phyloP scores from a whole-genome alignment of 257 asterid genomes.

The Paraleonurus japonicus region DNA sequence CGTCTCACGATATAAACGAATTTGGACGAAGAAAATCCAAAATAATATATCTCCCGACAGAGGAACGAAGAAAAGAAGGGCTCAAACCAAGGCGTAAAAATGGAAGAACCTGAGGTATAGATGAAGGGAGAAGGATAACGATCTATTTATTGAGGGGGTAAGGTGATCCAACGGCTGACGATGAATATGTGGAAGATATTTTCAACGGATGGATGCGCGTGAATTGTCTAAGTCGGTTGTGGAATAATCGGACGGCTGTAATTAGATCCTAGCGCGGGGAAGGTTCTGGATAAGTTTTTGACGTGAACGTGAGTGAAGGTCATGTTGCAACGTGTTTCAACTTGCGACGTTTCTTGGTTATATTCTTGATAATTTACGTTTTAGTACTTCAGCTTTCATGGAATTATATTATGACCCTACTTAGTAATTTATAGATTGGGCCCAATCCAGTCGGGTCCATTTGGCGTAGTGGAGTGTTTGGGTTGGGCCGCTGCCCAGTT shows the following conservation, averaged over 20 bases:
- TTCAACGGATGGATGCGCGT: constrained; percentile 34
- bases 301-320: constrained; percentile 21
- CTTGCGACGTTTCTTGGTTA: constrained; percentile 17
- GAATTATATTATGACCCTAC: neutral
- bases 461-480: neutral
- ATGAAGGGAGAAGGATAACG: neutral
- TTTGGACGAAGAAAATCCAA: neutral
- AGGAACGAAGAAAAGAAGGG: too few relatives aligned
- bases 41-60: neutral
- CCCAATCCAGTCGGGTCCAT: neutral
- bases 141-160: constrained; percentile 35
- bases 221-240: constrained; percentile 19
- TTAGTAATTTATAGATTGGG: neutral
- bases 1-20: constrained; percentile 29
- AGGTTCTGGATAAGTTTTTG: constrained; percentile 33
- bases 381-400: constrained; percentile 8
- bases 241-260: constrained; percentile 42
- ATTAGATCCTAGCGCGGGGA: constrained; percentile 25
- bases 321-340: constrained; percentile 29
- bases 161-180: constrained; percentile 46
- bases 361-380: neutral
- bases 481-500: neutral
- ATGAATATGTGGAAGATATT: constrained; percentile 1
- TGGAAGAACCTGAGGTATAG: neutral
- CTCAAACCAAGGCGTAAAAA: neutral